Evolutionary conservation across 1,139 yeast genomes (phyloP).

Genomic region (Suhomyces anneliseae): DNA sequence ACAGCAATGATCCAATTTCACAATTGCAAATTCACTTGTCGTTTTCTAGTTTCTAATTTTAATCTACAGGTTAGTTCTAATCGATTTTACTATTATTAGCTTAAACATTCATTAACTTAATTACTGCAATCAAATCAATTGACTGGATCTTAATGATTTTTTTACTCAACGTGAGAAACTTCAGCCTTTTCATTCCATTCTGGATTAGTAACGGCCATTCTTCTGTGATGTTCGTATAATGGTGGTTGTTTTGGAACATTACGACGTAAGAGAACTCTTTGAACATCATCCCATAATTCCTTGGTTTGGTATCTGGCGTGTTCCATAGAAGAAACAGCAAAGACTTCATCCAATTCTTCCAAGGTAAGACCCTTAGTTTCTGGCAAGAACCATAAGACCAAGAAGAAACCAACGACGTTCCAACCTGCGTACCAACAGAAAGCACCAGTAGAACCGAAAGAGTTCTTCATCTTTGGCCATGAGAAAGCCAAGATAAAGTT

Average conservation of each 20-base stretch:
- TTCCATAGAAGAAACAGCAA: conserved; percentile 52
- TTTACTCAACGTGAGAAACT: conserved; percentile 45
- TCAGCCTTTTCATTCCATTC: conserved; percentile 64
- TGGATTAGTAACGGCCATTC: conserved; percentile 58
- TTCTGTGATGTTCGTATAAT: conserved; percentile 49
- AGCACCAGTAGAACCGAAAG: conserved; percentile 79
- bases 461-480: conserved; percentile 71
- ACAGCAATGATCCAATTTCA: too few species aligned
- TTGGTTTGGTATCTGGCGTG: conserved; percentile 59
- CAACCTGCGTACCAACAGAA: conserved; percentile 89
- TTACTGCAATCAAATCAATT: background rate
- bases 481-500: conserved; percentile 78
- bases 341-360: conserved; percentile 72
- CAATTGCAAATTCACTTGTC: too few species aligned
- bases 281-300: conserved; percentile 44
- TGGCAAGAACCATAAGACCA: conserved; percentile 66
- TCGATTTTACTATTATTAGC: background rate
- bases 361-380: conserved; percentile 69
- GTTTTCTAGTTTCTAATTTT: background rate
- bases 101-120: background rate
- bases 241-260: conserved; percentile 51
- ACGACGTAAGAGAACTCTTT: conserved; percentile 42
- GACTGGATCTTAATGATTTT: background rate
- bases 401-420: conserved; percentile 73
- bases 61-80: background rate